A percentile compares a stretch with the other conserved stretches of the same genome.
phyloP scores from a whole-genome alignment of 768 basidiomycete species.

The Serpula lacrymans region DNA sequence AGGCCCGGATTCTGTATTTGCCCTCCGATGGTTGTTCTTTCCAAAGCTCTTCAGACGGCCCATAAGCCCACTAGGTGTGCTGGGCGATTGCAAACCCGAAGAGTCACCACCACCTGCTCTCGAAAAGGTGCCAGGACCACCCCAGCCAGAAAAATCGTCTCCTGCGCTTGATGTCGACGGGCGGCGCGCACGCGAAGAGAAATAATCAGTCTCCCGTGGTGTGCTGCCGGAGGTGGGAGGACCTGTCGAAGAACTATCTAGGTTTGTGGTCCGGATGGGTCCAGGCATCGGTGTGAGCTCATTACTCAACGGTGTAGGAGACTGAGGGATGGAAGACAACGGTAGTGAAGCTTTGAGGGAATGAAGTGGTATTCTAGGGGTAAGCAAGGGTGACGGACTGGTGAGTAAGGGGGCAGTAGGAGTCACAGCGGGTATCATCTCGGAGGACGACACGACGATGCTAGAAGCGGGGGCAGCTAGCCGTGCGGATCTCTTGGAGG shows the following conservation, averaged over 20 bases:
- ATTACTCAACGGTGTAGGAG: conserved; percentile 28
- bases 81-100: conserved; percentile 41
- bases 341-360: conserved; percentile 23
- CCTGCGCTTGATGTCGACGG: conserved; percentile 45
- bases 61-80: conserved; percentile 62
- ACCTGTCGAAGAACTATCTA: conserved; percentile 30
- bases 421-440: conserved; percentile 63
- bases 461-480: conserved; percentile 20
- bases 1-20: conserved; percentile 14
- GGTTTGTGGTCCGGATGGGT: conserved; percentile 42
- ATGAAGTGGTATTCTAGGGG: conserved; percentile 55
- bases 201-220: conserved; percentile 48
- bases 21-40: conserved; percentile 45
- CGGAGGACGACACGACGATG: conserved; percentile 56
- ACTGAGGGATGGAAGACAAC: conserved; percentile 40
- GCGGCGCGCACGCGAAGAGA: conserved; percentile 43
- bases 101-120: conserved; percentile 22
- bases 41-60: conserved; percentile 76
- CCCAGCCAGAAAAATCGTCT: conserved; percentile 48
- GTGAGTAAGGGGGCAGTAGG: conserved; percentile 43
- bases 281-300: conserved; percentile 29
- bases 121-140: conserved; percentile 28
- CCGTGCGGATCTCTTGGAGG: conserved; percentile 25
- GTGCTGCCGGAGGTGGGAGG: conserved; percentile 16
- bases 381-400: conserved; percentile 52